Evolutionary conservation across 2,329 filamentous ascomycete species (phyloP), one percentile per base, ranked within the genome.

Genomic region (Pseudocercospora eumusae): DNA sequence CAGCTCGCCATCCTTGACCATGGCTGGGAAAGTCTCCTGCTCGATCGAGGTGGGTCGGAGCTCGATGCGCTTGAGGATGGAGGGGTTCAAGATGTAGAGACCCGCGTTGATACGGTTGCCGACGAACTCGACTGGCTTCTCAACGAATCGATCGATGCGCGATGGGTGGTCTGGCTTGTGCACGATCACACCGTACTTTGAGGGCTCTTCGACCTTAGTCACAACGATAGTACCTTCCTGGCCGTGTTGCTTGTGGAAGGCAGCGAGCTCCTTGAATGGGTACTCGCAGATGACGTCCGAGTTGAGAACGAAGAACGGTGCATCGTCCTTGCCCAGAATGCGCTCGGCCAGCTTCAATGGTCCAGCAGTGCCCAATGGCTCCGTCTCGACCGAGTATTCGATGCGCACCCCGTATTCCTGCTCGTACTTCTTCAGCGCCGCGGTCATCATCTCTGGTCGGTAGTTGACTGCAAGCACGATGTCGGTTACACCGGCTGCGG

Each of bases 381-480:
- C 93, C 61, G 88, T 89, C 82, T 99, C 93, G 80, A 99, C 90
- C 59, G 93, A 97, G 84, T 98, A 97, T 74, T 92, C 92, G 75
- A 98, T 98, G 75, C 90, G 93, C 80, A 99, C 90, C 76, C 92
- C 91, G 80, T 95, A 97, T 79, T 90, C 84, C 75, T 92, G 83
- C 80, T 96, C 92, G 76, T 97, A 97, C 91, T 96, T 92, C 78
- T 92, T 90, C 70, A 99, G 82, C 67, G 92, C 90, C 73, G 90
- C 89, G 74, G 96, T 93, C 95, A 99, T 98, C 71, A 98, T 87
- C 84, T 99, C 95, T 45, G 93, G 93, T 70, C 93, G 88, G 84
- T 99, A 99, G 86, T 99, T 99, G 79, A 99, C 95, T 65, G 95
- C 93, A 62, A 99, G 87, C 60, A 99, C 93, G 74, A 99, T 96